Base-by-base conservation (phyloP, 495 filamentous ascomycete genomes). In the Penicillium robsamsonii region DNA sequence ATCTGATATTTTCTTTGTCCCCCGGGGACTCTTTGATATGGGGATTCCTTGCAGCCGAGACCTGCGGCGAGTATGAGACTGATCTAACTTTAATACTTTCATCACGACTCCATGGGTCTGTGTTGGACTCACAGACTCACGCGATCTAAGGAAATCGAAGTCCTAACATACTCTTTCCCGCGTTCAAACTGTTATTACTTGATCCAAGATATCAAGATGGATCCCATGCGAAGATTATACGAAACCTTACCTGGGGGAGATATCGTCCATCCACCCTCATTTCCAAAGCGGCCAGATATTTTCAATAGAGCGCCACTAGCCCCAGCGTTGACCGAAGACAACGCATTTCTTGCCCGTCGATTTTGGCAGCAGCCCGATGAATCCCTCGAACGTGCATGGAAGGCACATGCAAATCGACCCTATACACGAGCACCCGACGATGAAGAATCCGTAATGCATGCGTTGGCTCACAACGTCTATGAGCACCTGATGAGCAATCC, bases 291-390 rank as follows among this genome's bases (percentile, higher is more conserved):
- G 22, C 67, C 70, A 47, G 46, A 64, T 42, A 18, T 67, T 7
- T 60, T 59, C 33, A 58, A 65, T 30, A 53, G 62, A 27, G 57
- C 69, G 2, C 22, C 58, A 18, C 59, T 65, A 44, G 61, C 41
- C 18, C 56, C 55, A 12, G 60, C 48, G 44, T 35, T 67, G 9
- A 52, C 40, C 29, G 13, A 45, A 37, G 30, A 50, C 46, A 55
- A 66, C 50, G 64, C 62, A 25, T 61, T 57, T 15, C 45, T 69
- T 25, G 70, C 70, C 1, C 63, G 61, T 43, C 42, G 55, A 11
- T 49, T 65, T 2, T 73, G 70, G 70, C 41, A 27, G 10, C 37
- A 56, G 7, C 64, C 65, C 0, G 63, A 72, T 25, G 10, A 54
- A 12, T n/a, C 29, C 15, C 50, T 71, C 0, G 59, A 55, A 9